Evolutionary conservation across 495 filamentous ascomycete species (phyloP), one percentile per base, ranked within the genome.

Genomic region (Xylaria nigripes): DNA sequence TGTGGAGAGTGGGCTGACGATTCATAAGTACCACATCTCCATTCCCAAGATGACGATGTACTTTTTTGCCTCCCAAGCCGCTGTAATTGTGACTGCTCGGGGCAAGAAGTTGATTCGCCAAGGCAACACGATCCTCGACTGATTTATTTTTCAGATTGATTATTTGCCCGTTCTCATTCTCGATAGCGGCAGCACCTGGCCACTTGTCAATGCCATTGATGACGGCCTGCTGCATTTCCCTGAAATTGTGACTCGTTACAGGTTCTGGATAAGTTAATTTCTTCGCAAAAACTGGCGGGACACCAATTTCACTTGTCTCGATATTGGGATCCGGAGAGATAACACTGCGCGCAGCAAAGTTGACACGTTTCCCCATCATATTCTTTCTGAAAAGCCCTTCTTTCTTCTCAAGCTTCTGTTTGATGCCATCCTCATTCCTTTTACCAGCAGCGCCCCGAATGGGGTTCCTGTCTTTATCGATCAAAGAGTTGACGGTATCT

Each of bases 351-450:
- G 94, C 94, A 51, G 94, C 94, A 67, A 90, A 96, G 70, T 99
- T 97, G 68, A 99, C 94, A 73, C 94, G 87, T 75, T 99, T 99
- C 45, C 94, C 94, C 94, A 99, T 99, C 92, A 99, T 97, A 73
- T 99, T 95, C 78, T 92, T 97, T 60, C 94, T 78, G 76, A 99
- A 97, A 45, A 99, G 72, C 44, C 94, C 94, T 64, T 99, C 94
- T 70, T 99, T 99, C 78, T 97, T 97, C 71, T 99, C 94, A 15
- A 99, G 79, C 62, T 89, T 86, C 64, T 99, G 94, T 71, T 97
- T 99, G 69, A 99, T 94, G 53, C 94, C 94, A 36, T 90, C 85
- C 54, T 87, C 83, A 42, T 84, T 83, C 45, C 77, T 70, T 63
- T 79, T 80, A 4, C 76, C 85, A 7, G 88, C 88, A 3, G 78